Evolutionary conservation across 2,329 filamentous ascomycete genomes (phyloP).

Genomic region (Monilinia fructigena): DNA sequence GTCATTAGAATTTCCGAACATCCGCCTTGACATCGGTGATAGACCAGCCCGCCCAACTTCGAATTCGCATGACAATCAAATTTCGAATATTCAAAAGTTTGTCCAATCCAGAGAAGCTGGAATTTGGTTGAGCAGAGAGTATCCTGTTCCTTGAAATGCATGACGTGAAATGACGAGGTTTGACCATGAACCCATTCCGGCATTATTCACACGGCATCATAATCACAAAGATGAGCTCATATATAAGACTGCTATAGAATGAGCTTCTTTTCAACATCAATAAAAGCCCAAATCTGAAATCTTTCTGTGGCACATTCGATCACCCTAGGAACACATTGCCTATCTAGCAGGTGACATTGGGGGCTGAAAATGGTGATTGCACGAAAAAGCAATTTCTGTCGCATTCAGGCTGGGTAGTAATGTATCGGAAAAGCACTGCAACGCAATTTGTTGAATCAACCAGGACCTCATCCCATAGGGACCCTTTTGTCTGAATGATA

Average conservation of each 20-base stretch:
- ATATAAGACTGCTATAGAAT: not conserved
- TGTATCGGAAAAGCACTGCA: not conserved
- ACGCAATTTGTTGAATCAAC: not conserved
- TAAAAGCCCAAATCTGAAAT: not conserved
- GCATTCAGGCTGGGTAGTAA: not conserved
- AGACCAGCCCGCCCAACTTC: not conserved
- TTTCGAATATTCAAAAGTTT: not conserved
- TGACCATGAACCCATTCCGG: not conserved
- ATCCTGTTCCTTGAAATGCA: not conserved
- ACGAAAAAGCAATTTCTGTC: conserved; percentile 5
- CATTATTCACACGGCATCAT: not conserved
- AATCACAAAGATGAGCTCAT: not conserved
- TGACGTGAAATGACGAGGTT: not conserved
- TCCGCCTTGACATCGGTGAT: not conserved
- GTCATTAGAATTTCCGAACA: not conserved
- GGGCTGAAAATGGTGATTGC: not conserved
- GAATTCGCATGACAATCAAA: not conserved
- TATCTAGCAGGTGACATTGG: not conserved
- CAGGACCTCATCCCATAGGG: not conserved
- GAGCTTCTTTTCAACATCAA: not conserved
- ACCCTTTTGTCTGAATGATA: conserved; percentile 3
- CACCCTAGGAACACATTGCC: not conserved
- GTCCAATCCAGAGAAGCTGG: not conserved
- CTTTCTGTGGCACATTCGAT: not conserved
- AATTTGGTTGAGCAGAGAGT: not conserved